Percentiles rank a stretch among this genome's conserved stretches.
Conservation (phyloP, 2,329 filamentous ascomycete genomes). For the Botryotinia narcissicola region DNA sequence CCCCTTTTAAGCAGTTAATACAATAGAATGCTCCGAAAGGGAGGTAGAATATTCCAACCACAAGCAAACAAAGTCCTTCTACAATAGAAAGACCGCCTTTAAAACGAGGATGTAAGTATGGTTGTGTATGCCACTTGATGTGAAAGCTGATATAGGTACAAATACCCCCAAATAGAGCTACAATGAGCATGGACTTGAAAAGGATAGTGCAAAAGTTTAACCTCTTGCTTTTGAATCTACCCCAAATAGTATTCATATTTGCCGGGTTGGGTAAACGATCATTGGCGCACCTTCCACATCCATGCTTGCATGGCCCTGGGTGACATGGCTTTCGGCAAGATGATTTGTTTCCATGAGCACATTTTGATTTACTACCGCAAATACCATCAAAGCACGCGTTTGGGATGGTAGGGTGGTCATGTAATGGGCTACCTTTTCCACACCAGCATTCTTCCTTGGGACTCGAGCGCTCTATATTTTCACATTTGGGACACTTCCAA, state of each 20-base stretch:
- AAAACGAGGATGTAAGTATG: conserved; percentile 21
- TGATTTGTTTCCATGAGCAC: conserved; percentile 19
- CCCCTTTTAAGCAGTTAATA: neutral
- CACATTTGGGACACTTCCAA: conserved; percentile 26
- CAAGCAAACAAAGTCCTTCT: neutral
- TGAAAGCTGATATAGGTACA: neutral
- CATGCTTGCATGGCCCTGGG: conserved; percentile 26
- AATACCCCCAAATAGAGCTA: neutral
- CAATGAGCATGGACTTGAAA: neutral
- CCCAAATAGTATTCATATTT: conserved; percentile 17
- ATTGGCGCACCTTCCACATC: conserved; percentile 19
- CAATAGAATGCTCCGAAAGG: neutral
- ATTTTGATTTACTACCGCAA: conserved; percentile 19
- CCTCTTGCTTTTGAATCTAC: conserved; percentile 3
- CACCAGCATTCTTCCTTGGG: conserved; percentile 24
- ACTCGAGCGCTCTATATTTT: neutral
- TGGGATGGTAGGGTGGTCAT: conserved; percentile 1
- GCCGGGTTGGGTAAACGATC: neutral
- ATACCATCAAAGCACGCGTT: conserved; percentile 20
- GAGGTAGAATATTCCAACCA: neutral
- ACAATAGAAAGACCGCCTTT: fast-evolving
- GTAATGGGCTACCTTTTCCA: neutral
- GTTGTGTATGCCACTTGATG: conserved; percentile 19
- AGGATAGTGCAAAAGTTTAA: neutral
- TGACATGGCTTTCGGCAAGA: conserved; percentile 26